Percentiles rank a stretch among this genome's conserved stretches.
phyloP scores from a whole-genome alignment of 257 asterid species.

The Solanum bulbocastanum region DNA sequence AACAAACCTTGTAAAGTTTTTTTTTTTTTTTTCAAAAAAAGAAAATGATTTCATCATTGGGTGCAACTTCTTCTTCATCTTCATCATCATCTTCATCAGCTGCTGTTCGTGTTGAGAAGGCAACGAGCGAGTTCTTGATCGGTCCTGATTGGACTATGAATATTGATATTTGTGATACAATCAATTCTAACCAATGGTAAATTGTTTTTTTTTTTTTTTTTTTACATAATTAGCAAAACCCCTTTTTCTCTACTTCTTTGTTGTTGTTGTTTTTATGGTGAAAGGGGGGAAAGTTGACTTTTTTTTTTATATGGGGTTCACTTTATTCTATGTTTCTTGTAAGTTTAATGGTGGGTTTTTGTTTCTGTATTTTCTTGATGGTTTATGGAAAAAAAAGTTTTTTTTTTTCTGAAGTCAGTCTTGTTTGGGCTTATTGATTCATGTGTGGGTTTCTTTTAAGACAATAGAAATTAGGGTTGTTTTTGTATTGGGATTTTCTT shows the following conservation, averaged over 20 bases:
- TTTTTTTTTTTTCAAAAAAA: not conserved
- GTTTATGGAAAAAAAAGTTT: not conserved
- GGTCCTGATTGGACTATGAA: conserved; percentile 97
- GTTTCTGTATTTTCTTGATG: not conserved
- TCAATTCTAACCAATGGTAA: conserved; percentile 32
- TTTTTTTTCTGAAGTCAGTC: not conserved
- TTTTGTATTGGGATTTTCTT: not conserved
- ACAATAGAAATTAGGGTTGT: not conserved
- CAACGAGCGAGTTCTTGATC: conserved; percentile 94
- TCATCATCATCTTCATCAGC: conserved; percentile 46
- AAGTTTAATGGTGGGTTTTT: not conserved
- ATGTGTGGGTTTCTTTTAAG: not conserved
- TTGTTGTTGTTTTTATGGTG: not conserved
- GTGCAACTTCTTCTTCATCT: conserved; percentile 14
- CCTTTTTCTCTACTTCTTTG: not conserved
- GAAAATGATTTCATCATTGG: not conserved
- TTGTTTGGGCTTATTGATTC: not conserved
- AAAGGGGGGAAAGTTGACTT: not conserved
- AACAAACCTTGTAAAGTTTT: not conserved
- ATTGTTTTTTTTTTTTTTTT: not conserved
- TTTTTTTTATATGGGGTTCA: not conserved
- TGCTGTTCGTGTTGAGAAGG: conserved; percentile 72
- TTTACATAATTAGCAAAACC: not conserved
- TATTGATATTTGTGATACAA: conserved; percentile 75
- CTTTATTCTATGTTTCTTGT: not conserved